Conservation (phyloP, 768 basidiomycete genomes). For the Collybia nuda region DNA sequence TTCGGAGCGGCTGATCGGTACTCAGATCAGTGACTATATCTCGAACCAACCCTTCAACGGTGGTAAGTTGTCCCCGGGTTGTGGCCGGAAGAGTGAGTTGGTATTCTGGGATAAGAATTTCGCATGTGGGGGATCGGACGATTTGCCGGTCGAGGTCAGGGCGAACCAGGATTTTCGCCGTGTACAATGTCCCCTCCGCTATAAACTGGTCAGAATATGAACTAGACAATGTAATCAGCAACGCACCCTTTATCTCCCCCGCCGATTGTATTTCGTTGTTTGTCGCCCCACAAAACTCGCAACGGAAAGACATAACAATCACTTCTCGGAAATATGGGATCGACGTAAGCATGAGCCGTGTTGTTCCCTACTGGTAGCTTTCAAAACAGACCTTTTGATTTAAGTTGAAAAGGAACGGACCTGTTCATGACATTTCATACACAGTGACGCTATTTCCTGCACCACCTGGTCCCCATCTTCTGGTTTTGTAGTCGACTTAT, state of each 20-base stretch:
- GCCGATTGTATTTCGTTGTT: conserved; percentile 98
- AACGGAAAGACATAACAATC: conserved; percentile 95
- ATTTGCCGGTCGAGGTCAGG: conserved; percentile 90
- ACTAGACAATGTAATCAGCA: background rate
- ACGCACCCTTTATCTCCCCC: conserved; percentile 78
- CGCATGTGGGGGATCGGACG: conserved; percentile 83
- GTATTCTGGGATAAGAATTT: conserved; percentile 82
- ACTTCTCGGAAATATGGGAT: conserved; percentile 97
- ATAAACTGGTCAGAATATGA: background rate
- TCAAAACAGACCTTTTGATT: conserved; percentile 14
- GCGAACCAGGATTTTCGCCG: conserved; percentile 69
- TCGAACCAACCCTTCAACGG: conserved; percentile 88
- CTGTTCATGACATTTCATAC: conserved; percentile 93
- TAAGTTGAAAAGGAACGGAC: conserved; percentile 38
- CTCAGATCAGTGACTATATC: conserved; percentile 81
- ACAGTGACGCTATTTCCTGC: conserved; percentile 86
- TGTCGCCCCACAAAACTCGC: conserved; percentile 83
- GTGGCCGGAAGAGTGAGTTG: conserved; percentile 88
- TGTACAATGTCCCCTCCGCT: conserved; percentile 88
- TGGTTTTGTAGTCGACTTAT: conserved; percentile 28
- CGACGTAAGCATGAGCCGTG: conserved; percentile 84
- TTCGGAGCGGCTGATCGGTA: conserved; percentile 80
- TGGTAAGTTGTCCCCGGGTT: conserved; percentile 89
- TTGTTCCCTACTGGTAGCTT: conserved; percentile 65
- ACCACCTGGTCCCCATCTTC: conserved; percentile 63